phyloP scores from a whole-genome alignment of 2,329 filamentous ascomycete species.

The Ceratocystis variospora region DNA sequence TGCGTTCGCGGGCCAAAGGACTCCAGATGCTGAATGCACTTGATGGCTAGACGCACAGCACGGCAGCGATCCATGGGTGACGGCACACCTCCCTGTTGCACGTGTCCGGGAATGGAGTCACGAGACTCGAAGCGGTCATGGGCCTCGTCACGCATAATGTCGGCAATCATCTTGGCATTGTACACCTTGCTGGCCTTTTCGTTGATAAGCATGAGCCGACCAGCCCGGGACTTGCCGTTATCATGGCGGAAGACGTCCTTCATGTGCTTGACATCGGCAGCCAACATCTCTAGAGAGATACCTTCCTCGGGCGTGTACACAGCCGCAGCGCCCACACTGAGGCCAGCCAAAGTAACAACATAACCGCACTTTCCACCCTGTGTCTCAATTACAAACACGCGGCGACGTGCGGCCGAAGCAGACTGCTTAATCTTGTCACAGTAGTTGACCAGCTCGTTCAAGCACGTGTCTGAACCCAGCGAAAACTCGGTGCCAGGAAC shows the following conservation, averaged over 20 bases:
- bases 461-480: conserved; percentile 85
- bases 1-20: conserved; percentile 52
- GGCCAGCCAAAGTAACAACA: conserved; percentile 75
- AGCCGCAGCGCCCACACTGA: conserved; percentile 80
- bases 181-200: conserved; percentile 87
- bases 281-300: conserved; percentile 83
- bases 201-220: conserved; percentile 91
- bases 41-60: conserved; percentile 81
- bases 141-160: conserved; percentile 90
- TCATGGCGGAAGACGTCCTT: conserved; percentile 75
- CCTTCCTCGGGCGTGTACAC: conserved; percentile 97
- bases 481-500: conserved; percentile 97
- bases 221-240: conserved; percentile 74
- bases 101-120: conserved; percentile 82
- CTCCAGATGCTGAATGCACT: conserved; percentile 87
- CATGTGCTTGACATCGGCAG: conserved; percentile 76
- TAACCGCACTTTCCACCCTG: conserved; percentile 93
- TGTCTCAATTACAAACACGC: conserved; percentile 96
- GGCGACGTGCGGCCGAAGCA: conserved; percentile 78
- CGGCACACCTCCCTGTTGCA: conserved; percentile 85
- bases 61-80: conserved; percentile 93
- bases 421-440: conserved; percentile 97
- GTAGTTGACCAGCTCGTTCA: conserved; percentile 89
- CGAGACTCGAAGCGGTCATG: conserved; percentile 84
- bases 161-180: conserved; percentile 81